Evolutionary conservation across 371 early-diverging fungal genomes (phyloP).

Genomic region (Rhizomucor pusillus): DNA sequence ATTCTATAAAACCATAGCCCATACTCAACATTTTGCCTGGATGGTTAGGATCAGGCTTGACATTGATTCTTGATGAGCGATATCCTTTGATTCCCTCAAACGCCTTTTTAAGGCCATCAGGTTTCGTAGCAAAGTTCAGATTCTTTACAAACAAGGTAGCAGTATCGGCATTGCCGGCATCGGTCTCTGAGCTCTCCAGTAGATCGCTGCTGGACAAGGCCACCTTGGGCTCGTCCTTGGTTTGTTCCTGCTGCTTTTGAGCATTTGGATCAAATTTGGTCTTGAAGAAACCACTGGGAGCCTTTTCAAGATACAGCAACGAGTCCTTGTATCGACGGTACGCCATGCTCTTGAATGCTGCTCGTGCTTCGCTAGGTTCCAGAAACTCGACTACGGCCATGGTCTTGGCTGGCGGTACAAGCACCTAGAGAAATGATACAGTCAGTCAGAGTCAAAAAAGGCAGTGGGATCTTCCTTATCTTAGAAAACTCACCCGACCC

Average conservation of each 20-base stretch:
- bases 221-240: constrained; percentile 26
- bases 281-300: constrained; percentile 82
- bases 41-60: constrained; percentile 79
- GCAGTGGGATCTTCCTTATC: not conserved
- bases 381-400: constrained; percentile 94
- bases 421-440: constrained; percentile 25
- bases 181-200: constrained; percentile 37
- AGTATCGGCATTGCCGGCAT: constrained; percentile 47
- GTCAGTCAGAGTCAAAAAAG: too few species aligned
- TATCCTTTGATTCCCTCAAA: constrained; percentile 75
- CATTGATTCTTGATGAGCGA: constrained; percentile 73
- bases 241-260: constrained; percentile 17
- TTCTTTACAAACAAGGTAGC: constrained; percentile 93
- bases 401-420: constrained; percentile 93
- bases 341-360: constrained; percentile 87
- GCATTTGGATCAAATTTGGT: constrained; percentile 18
- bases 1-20: constrained; percentile 99
- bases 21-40: constrained; percentile 74
- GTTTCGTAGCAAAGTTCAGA: constrained; percentile 85
- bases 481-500: constrained; percentile 64
- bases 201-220: constrained; percentile 41
- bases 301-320: constrained; percentile 92
- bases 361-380: constrained; percentile 85
- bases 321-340: constrained; percentile 89
- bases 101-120: constrained; percentile 65